Conservation (phyloP, 345 rosid genomes). For the Eucalyptus curtisii region DNA sequence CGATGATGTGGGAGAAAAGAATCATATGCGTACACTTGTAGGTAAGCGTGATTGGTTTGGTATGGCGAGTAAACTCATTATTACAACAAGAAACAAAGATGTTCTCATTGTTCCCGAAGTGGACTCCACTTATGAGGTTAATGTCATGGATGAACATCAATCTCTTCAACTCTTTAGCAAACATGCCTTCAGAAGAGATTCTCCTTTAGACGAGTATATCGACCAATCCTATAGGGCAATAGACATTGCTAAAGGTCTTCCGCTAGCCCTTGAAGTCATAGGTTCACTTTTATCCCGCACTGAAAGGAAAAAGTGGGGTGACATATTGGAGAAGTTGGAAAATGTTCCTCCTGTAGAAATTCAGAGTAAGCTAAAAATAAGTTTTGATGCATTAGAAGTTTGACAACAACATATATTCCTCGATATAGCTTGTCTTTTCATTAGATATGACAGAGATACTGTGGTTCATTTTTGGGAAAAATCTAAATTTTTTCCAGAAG, state of each 20-base stretch:
- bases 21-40: too few relatives aligned
- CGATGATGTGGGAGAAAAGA: neutral
- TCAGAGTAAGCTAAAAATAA: too few relatives aligned
- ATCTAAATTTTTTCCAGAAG: too few relatives aligned
- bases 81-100: neutral
- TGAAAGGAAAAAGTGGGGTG: neutral
- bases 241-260: neutral
- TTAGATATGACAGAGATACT: too few relatives aligned
- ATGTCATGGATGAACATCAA: fast-evolving
- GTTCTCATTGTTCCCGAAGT: neutral
- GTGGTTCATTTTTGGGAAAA: too few relatives aligned
- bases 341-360: too few relatives aligned
- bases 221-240: neutral
- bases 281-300: neutral
- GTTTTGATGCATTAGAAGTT: too few relatives aligned
- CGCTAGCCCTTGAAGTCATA: neutral
- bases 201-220: neutral
- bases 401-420: too few relatives aligned
- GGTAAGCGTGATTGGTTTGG: neutral
- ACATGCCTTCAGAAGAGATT: neutral
- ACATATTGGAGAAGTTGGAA: neutral
- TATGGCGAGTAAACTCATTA: neutral
- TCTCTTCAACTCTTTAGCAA: neutral
- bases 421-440: too few relatives aligned
- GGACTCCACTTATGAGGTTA: neutral